Evolutionary conservation across 2,329 filamentous ascomycete species (phyloP).

Genomic region (Epichloe scottii): DNA sequence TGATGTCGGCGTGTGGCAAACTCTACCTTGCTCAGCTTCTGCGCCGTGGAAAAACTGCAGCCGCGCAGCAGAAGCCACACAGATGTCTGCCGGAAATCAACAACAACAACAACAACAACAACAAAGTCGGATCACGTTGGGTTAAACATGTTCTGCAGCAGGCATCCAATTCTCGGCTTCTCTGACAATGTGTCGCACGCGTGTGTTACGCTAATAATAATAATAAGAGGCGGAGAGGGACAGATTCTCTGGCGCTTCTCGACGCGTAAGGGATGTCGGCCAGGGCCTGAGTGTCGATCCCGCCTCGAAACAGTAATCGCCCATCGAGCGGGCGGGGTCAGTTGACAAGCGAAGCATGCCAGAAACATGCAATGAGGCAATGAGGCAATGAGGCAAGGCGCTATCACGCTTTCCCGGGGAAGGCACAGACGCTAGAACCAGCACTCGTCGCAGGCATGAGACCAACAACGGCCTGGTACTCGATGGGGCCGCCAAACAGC

Average conservation of each 20-base stretch:
- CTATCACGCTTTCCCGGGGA: neutral
- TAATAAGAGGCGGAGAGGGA: no score
- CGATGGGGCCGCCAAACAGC: neutral
- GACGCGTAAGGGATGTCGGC: neutral
- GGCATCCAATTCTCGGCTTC: conserved; percentile 1
- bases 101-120: no score
- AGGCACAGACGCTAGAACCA: neutral
- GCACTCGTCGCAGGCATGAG: neutral
- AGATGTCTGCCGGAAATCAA: no score
- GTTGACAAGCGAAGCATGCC: neutral
- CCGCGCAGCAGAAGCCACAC: no score
- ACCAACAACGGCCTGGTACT: neutral
- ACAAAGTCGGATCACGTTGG: no score
- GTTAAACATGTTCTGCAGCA: neutral
- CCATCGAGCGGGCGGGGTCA: neutral
- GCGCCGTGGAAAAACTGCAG: no score
- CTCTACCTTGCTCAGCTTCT: no score
- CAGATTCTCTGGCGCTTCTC: no score
- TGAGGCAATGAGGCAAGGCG: neutral
- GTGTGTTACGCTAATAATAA: neutral
- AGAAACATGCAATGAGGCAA: neutral
- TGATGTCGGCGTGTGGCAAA: no score
- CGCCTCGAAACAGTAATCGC: neutral
- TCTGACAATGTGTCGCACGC: neutral
- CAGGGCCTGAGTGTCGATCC: neutral